Base-by-base conservation (phyloP, 305 asterid species). In the Fraxinus floribunda region DNA sequence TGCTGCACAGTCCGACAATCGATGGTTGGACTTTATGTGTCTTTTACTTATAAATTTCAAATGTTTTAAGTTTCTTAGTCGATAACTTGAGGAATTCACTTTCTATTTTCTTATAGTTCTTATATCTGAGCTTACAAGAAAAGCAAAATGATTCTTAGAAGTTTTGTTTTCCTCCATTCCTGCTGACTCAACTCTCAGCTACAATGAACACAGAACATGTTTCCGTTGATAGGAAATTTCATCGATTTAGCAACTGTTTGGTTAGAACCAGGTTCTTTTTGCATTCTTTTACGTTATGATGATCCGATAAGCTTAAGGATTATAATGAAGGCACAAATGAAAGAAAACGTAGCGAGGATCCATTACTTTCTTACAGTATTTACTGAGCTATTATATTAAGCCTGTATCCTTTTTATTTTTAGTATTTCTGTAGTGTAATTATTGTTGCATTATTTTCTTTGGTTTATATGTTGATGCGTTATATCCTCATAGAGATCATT, bases 401-500 rank as follows among this genome's bases (percentile, higher is more conserved):
- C 73, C 73, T 29, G 8, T 24, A 29, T 26, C 39, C n/a, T 5
- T 16, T 30, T 6, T 70, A 29, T 30, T 70, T 26, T 35, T 68
- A 68, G 36, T 13, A 68, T 8, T 35, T 62, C 38, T 5, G 10
- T n/a, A 10, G 22, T 60, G 79, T 76, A 52, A 7, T 18, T 34
- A n/a, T n/a, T 60, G 57, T 78, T 75, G 44, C 2, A 18, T 35
- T 6, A 39, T 13, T 29, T 78, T 78, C 22, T 15, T 11, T 57
- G 11, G 76, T 32, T 71, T 32, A 34, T 71, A 71, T 44, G 18
- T 32, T 46, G 44, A 72, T 57, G 4, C 4, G 10, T 55, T 34
- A 16, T 52, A 44, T 81, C 24, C 86, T 84, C 80, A 88, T 35
- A 16, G 38, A 68, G 82, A 80, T 11, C 66, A 44, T 83, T 83